These are phyloP conservation scores for Penicillium dipodomyicola DNA, from an alignment of 495 filamentous ascomycete genomes.

Conservation along the genomic window DNA sequence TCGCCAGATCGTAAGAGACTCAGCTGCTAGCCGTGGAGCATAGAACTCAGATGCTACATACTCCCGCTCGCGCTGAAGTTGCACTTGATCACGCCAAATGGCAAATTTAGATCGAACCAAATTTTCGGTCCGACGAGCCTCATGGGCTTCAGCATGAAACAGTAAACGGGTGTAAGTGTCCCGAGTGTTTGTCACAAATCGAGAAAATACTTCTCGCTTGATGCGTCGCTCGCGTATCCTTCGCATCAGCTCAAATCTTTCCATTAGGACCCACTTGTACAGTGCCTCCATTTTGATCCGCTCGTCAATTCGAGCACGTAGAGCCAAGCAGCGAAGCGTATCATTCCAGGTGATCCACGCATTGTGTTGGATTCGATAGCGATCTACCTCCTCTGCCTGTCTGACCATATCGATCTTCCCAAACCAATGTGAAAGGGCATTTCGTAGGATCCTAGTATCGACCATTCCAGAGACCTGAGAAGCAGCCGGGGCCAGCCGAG, in stretches of 20 bases:
- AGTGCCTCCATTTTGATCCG: slow-evolving; percentile 56
- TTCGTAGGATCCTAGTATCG: slow-evolving; percentile 47
- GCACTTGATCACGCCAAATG: slow-evolving; percentile 45
- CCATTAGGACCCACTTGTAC: slow-evolving; percentile 63
- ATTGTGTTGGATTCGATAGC: slow-evolving; percentile 52
- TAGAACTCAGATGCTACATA: slow-evolving; percentile 54
- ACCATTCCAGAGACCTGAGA: slow-evolving; percentile 46
- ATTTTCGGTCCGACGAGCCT: slow-evolving; percentile 34
- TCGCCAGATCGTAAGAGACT: slow-evolving; percentile 48
- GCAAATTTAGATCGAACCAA: slow-evolving; percentile 39
- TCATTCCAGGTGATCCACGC: slow-evolving; percentile 68
- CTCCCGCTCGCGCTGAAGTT: slow-evolving; percentile 45
- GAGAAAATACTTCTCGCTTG: slow-evolving; percentile 43
- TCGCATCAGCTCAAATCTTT: slow-evolving; percentile 51
- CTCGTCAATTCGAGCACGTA: slow-evolving; percentile 56
- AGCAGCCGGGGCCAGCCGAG: slow-evolving; percentile 49
- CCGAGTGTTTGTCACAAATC: slow-evolving; percentile 42
- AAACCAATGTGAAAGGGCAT: slow-evolving; percentile 52
- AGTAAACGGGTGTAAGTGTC: slow-evolving; percentile 39
- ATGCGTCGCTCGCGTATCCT: slow-evolving; percentile 53
- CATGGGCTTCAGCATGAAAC: slow-evolving; percentile 36
- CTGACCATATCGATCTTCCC: slow-evolving; percentile 45
- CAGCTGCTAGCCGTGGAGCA: slow-evolving; percentile 48
- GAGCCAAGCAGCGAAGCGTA: slow-evolving; percentile 53
- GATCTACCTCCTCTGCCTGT: slow-evolving; percentile 57